Conservation (phyloP, 2,329 filamentous ascomycete genomes). For the Paecilomyces dactylethromorphus region DNA sequence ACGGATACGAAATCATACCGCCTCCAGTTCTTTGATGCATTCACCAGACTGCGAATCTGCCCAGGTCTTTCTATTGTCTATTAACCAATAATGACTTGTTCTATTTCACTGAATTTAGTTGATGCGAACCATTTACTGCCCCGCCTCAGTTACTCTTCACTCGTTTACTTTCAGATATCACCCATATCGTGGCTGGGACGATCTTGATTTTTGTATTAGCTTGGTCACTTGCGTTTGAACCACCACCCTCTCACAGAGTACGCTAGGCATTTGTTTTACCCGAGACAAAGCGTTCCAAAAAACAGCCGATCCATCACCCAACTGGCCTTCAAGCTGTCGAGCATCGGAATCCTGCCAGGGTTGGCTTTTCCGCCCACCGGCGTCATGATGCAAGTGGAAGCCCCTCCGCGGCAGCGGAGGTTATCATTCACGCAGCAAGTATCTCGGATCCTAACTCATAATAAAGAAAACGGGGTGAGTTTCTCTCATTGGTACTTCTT, state of each 20-base stretch:
- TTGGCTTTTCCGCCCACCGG: neutral
- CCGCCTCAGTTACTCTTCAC: neutral
- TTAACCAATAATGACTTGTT: neutral
- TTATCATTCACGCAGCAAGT: constrained; percentile 15
- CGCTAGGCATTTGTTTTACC: neutral
- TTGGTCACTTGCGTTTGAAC: neutral
- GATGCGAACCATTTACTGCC: neutral
- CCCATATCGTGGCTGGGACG: neutral
- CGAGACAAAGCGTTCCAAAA: neutral
- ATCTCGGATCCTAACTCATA: constrained; percentile 15
- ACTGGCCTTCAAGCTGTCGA: neutral
- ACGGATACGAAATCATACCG: neutral
- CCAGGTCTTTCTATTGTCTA: neutral
- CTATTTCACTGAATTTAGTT: neutral
- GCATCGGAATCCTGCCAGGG: neutral
- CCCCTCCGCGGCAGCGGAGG: constrained; percentile 7
- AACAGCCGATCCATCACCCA: neutral
- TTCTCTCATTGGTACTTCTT: neutral
- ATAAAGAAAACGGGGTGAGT: constrained; percentile 10
- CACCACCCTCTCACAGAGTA: neutral
- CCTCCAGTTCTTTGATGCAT: neutral
- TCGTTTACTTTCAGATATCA: neutral
- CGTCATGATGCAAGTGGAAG: neutral
- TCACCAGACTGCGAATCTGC: neutral
- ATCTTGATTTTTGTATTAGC: no score